Conservation (phyloP, 805 yeast species). For the Kregervanrija pseudodelftensis region DNA sequence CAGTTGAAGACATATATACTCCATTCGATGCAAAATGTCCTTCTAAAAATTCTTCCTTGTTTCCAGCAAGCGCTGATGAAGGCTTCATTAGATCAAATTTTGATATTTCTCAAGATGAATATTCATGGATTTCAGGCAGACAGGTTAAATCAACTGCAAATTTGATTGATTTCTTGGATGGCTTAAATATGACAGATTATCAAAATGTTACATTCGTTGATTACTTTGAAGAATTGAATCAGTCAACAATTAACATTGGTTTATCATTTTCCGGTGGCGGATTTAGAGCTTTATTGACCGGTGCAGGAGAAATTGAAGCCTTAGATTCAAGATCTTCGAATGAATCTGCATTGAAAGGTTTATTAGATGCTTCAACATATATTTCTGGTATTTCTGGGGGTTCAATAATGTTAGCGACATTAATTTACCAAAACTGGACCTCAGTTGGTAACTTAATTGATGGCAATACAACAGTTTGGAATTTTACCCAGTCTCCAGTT, state of each 20-base stretch:
- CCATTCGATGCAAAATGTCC: constrained; percentile 51
- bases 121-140: constrained; percentile 43
- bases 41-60: constrained; percentile 10
- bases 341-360: constrained; percentile 36
- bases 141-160: constrained; percentile 35
- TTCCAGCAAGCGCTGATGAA: constrained; percentile 8
- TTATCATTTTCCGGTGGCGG: constrained; percentile 78
- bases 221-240: constrained; percentile 26
- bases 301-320: constrained; percentile 79
- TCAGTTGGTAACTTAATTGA: constrained; percentile 49
- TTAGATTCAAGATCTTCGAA: constrained; percentile 63
- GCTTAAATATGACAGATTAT: constrained; percentile 38
- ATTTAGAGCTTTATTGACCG: constrained; percentile 73
- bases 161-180: constrained; percentile 37
- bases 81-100: constrained; percentile 36
- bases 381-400: constrained; percentile 77
- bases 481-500: constrained; percentile 50
- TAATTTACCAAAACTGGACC: constrained; percentile 62
- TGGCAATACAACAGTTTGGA: constrained; percentile 46
- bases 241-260: constrained; percentile 39
- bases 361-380: constrained; percentile 65
- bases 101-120: constrained; percentile 39
- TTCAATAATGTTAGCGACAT: constrained; percentile 63
- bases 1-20: constrained; percentile 32
- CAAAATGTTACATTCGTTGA: constrained; percentile 35